Evolutionary conservation across 495 filamentous ascomycete species (phyloP), one percentile per base, ranked within the genome.

Genomic region (Cercophora newfieldiana): DNA sequence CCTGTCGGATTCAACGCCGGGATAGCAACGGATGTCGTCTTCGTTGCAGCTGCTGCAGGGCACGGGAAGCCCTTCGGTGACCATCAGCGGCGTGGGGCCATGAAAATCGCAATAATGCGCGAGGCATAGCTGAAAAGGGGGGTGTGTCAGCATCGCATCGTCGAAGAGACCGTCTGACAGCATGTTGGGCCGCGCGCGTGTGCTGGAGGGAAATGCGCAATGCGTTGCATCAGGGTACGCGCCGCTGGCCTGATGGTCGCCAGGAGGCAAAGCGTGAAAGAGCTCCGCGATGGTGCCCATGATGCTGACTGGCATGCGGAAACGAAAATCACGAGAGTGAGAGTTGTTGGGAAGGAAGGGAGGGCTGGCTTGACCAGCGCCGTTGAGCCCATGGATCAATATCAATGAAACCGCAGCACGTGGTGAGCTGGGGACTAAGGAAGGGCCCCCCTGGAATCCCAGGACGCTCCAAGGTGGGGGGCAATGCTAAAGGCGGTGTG

Each of bases 61-160:
- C 51, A 93, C 88, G 1, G 91, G 90, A 25, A 91, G 81, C 57
- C 91, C 90, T 79, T 97, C 93, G 61, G 94, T 97, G 76, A 96
- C 96, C 79, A 97, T 91, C 77, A 97, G 88, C 59, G 93, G 95
- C 57, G 93, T 97, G 14, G 94, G 94, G 66, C 94, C 94, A 83
- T 97, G 93, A 71, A 93, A 84, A 78, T 97, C 94, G 83, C 94
- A 97, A 78, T 96, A 97, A 81, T 97, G 94, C 73, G 94, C 94
- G 70, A 97, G 87, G 75, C 92, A 96, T 73, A 97, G 86, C 94
- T 97, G 79, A 65, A 84, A 63, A 7, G 22, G 22, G 56, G 72
- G 68, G 30, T 69, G 69, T 18, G 77, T 82, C 69, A 82, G 79
- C 76, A 73, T 70, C 49, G 48, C 67, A 56, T 71, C 66, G 33